Evolutionary conservation across 805 yeast species (phyloP), one percentile per base, ranked within the genome.

Genomic region (Zygoascus biomembranicola): DNA sequence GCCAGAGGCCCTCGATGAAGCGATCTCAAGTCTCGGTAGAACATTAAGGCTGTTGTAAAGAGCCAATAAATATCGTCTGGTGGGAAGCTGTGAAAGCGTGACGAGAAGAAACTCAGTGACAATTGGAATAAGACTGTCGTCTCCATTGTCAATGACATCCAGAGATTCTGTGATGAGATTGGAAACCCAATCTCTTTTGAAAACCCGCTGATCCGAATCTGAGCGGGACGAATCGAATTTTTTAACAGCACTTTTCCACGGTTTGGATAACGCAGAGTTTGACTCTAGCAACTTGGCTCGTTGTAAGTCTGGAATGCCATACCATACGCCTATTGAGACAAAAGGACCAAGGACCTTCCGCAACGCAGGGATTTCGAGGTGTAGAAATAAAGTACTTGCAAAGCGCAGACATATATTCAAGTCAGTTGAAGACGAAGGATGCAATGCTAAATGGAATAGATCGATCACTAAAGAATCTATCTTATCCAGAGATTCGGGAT

Each of bases 51-150:
- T 66, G 14, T 63, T 63, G 32, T 75, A 32, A 2, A 75, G 37
- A 0, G 69, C 55, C 51, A 65, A 68, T 11, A 42, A 19, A 48
- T 65, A 75, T 47, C 70, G 59, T 52, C 80, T 64, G 0, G 78
- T 70, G 0, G 78, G 77, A 6, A 73, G 58, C 51, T 71, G 75
- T 2, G 78, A 72, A 6, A 75, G 49, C 0, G 70, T 51, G 6
- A 61, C 50, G 5, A 64, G 51, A 11, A 74, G 32, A 31, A 46
- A 32, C 20, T 16, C 32, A 5, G 18, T 16, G 16, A 42, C 23
- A 18, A 4, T 18, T 18, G 26, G 44, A 13, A 19, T 19, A 3
- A 42, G 44, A 10, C 5, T n/a, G 3, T 13, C 26, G 8, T 42
- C 20, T 14, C 42, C 18, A 11, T 3, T 19, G 3, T 14, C 13